A percentile compares a stretch with the other conserved stretches of the same genome.
These are phyloP conservation scores for Termitomyces sp. DNA, from an alignment of 768 basidiomycete species.

Conservation along the genomic window DNA sequence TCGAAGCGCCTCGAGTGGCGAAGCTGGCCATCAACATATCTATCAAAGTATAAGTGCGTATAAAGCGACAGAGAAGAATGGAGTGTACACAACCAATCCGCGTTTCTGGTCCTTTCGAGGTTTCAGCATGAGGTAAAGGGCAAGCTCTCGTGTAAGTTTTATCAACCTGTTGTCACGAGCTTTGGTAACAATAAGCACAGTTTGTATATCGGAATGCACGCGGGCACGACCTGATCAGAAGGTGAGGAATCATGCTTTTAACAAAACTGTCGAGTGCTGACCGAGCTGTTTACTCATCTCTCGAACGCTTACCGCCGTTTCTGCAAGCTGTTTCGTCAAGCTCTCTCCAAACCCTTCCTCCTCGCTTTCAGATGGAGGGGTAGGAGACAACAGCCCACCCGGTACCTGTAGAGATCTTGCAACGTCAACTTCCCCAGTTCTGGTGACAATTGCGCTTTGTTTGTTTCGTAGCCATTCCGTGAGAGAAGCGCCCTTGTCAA, in stretches of 20 bases:
- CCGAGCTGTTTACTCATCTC: slow-evolving; percentile 99
- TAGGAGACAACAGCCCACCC: slow-evolving; percentile 7
- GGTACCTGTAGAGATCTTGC: slow-evolving; percentile 40
- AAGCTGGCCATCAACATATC: slow-evolving; percentile 94
- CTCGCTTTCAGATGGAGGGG: slow-evolving; percentile 24
- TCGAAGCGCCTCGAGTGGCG: slow-evolving; percentile 89
- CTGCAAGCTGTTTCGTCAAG: slow-evolving; percentile 88
- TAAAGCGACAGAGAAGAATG: slow-evolving; percentile 3
- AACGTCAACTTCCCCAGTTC: slow-evolving; percentile 38
- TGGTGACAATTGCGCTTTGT: slow-evolving; percentile 25
- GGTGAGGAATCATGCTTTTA: background rate
- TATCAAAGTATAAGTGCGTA: slow-evolving; percentile 20
- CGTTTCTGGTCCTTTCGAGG: slow-evolving; percentile 55
- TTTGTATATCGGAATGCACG: slow-evolving; percentile 88
- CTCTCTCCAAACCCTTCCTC: slow-evolving; percentile 68
- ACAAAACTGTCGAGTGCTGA: slow-evolving; percentile 26
- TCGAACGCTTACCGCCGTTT: slow-evolving; percentile 93
- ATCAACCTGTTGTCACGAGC: slow-evolving; percentile 96
- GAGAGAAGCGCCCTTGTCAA: slow-evolving; percentile 76
- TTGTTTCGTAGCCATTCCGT: slow-evolving; percentile 63
- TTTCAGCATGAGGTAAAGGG: slow-evolving; percentile 93
- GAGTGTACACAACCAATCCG: slow-evolving; percentile 77
- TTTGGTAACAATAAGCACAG: slow-evolving; percentile 92
- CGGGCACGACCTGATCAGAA: slow-evolving; percentile 72
- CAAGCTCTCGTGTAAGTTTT: slow-evolving; percentile 88